Percentiles rank a stretch among this genome's conserved stretches.
phyloP scores from a whole-genome alignment of 345 rosid species.

The Laguncularia racemosa region DNA sequence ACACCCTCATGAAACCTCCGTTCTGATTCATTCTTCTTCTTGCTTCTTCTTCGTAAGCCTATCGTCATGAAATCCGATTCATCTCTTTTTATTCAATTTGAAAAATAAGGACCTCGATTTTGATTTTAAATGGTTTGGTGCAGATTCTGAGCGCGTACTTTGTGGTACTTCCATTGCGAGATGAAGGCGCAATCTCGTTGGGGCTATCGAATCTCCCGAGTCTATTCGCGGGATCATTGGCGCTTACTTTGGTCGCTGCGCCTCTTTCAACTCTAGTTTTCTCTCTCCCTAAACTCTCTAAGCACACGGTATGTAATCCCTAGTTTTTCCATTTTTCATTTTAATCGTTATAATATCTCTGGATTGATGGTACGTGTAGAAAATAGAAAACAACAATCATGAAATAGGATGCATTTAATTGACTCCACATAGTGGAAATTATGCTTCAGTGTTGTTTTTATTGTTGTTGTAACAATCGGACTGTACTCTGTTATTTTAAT shows the following conservation, averaged over 20 bases:
- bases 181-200: constrained; percentile 82
- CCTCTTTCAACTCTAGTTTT: constrained; percentile 84
- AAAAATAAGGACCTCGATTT: neutral
- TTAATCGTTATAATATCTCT: neutral
- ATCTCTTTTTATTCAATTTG: neutral
- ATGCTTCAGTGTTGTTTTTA: too few species aligned
- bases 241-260: constrained; percentile 76
- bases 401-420: too few species aligned
- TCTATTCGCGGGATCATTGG: constrained; percentile 65
- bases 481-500: too few species aligned
- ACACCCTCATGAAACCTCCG: constrained; percentile 72
- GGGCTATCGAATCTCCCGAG: constrained; percentile 78
- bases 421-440: too few species aligned
- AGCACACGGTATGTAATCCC: constrained; percentile 51
- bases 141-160: constrained; percentile 90
- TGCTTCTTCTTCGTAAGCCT: constrained; percentile 84
- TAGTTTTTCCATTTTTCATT: neutral
- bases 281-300: constrained; percentile 68
- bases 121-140: neutral
- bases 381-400: too few species aligned
- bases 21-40: constrained; percentile 65
- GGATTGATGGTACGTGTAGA: too few species aligned
- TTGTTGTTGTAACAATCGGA: too few species aligned
- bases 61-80: neutral
- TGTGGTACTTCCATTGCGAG: constrained; percentile 81